Conservation (phyloP, 169 alveolate genomes). For the Eimeria sp. region DNA sequence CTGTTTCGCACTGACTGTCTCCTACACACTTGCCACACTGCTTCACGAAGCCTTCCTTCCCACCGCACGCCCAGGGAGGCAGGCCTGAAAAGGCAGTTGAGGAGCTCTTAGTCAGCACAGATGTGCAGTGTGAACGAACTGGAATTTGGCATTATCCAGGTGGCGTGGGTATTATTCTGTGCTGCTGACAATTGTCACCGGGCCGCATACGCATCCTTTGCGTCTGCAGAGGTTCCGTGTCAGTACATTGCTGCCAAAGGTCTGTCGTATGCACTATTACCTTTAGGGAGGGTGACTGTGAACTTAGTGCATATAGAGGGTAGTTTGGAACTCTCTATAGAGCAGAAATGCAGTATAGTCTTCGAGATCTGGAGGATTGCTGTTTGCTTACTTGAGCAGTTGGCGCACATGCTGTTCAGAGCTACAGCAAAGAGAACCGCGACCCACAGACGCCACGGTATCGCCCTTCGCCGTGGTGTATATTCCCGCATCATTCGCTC, state of each 20-base stretch:
- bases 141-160: neutral
- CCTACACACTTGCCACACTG: slow-evolving; percentile 69
- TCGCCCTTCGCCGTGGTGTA: slow-evolving; percentile 7
- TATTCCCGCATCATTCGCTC: neutral
- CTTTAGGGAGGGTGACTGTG: neutral
- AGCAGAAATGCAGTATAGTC: neutral
- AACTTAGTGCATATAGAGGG: neutral
- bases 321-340: neutral
- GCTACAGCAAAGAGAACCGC: slow-evolving; percentile 6
- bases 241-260: neutral
- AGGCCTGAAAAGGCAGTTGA: slow-evolving; percentile 28
- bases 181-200: neutral
- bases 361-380: neutral
- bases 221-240: neutral
- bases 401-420: neutral
- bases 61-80: slow-evolving; percentile 75
- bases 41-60: slow-evolving; percentile 60
- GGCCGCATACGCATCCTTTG: neutral
- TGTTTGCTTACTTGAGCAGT: slow-evolving; percentile 25
- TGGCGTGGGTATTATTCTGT: neutral
- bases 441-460: neutral
- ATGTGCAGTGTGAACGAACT: neutral
- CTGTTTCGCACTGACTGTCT: slow-evolving; percentile 47
- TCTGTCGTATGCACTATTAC: neutral
- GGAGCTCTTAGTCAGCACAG: neutral